Evolutionary conservation across 2,329 filamentous ascomycete species (phyloP), one percentile per base, ranked within the genome.

Genomic region (Trichoderma semiorbis): DNA sequence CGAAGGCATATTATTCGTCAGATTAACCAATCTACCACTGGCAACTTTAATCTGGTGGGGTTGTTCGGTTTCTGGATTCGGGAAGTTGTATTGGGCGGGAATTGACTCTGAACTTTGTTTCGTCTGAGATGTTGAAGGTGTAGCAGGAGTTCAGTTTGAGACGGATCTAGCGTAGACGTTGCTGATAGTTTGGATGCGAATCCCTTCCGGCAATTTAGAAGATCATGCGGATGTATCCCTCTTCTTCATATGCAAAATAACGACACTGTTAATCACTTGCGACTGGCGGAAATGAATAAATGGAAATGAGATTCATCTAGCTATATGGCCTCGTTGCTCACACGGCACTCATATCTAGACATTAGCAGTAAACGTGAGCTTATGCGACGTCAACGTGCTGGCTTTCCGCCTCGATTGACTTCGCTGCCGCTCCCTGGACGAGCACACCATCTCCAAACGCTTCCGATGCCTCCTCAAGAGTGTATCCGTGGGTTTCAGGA

Each of bases 401-500:
- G 28, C 55, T 60, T 60, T 60, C 55, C 16, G 26, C 55, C 18
- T 60, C 55, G 12, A 60, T 12, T 3, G 55, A 3, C 55, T 60
- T 60, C 8, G 28, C 55, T 4, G 55, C 55, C 10, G 55, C 28
- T 34, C 55, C 55, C 18, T 32, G 30, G 26, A 18, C 28, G 7
- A 60, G 55, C 18, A 60, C 28, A n/a, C 55, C 60, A 24, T 74
- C 75, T n/a, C 77, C 76, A 55, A 77, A 77, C 12, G 77, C 76
- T 7, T 30, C 64, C 3, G 76, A 74, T 43, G 76, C 75, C 58
- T 77, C 76, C 53, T 78, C 76, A 24, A 78, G 64, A 32, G 71
- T 75, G 32, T 75, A 74, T 63, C 69, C 80, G 73, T 74, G 81
- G 72, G 80, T 82, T 74, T 82, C 80, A 2, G 76, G 75, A 71